Evolutionary conservation across 2,329 filamentous ascomycete species (phyloP).

Genomic region (Acrodontium crateriforme): DNA sequence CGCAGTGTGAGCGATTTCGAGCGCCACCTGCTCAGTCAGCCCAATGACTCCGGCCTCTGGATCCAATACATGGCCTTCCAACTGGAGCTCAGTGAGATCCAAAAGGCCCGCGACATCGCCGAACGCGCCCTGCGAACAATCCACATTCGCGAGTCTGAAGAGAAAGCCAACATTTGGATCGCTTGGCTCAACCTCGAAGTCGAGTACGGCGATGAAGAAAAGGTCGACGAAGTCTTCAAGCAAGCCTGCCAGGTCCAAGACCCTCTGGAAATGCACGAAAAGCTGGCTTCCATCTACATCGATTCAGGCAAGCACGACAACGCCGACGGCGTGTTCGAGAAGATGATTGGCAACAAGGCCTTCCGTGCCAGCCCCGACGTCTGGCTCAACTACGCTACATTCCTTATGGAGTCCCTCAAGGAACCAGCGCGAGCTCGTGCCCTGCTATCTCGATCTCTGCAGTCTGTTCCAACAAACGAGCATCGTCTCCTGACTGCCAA

Average conservation of each 20-base stretch:
- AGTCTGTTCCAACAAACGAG: slow-evolving; percentile 58
- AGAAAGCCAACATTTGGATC: slow-evolving; percentile 93
- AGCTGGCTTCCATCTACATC: slow-evolving; percentile 87
- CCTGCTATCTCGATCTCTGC: slow-evolving; percentile 69
- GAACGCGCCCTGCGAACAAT: slow-evolving; percentile 86
- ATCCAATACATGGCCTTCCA: slow-evolving; percentile 99
- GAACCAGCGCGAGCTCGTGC: slow-evolving; percentile 61
- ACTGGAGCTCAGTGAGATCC: slow-evolving; percentile 76
- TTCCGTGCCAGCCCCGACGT: slow-evolving; percentile 66
- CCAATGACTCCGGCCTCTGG: slow-evolving; percentile 89
- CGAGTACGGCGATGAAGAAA: slow-evolving; percentile 63
- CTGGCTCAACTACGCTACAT: slow-evolving; percentile 91
- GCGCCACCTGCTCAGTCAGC: slow-evolving; percentile 77
- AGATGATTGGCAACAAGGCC: slow-evolving; percentile 69
- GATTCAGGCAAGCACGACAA: slow-evolving; percentile 74
- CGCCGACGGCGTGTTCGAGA: slow-evolving; percentile 77
- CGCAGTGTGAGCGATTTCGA: slow-evolving; percentile 89
- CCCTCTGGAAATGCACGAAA: slow-evolving; percentile 74
- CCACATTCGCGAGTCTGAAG: slow-evolving; percentile 75
- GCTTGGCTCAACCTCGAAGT: slow-evolving; percentile 90
- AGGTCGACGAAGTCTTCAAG: slow-evolving; percentile 74
- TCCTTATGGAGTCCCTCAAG: slow-evolving; percentile 62
- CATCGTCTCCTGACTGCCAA: slow-evolving; percentile 68
- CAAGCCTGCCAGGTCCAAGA: slow-evolving; percentile 91
- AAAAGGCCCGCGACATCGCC: slow-evolving; percentile 76